phyloP scores from a whole-genome alignment of 257 asterid genomes.

The Nyctanthes arbortristis region DNA sequence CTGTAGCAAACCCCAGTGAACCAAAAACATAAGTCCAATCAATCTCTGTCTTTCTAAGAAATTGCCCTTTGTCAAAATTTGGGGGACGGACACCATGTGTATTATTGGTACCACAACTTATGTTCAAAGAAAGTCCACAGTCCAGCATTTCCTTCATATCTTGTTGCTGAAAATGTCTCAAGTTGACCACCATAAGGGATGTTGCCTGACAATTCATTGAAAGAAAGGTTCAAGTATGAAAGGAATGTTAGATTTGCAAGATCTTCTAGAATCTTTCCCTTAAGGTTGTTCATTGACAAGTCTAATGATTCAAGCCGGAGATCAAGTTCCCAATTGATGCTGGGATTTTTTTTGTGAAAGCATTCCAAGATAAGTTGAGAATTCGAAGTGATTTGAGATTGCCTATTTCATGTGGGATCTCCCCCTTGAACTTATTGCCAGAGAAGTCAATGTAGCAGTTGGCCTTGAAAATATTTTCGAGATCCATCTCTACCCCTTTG shows the following conservation, averaged over 20 bases:
- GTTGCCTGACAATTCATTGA: slow-evolving; percentile 39
- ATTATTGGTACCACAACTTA: slow-evolving; percentile 17
- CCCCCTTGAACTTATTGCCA: slow-evolving; percentile 39
- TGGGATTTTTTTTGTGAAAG: slow-evolving; percentile 42
- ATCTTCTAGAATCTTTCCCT: slow-evolving; percentile 44
- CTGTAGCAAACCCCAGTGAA: slow-evolving; percentile 34
- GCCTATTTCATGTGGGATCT: slow-evolving; percentile 36
- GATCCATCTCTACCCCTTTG: slow-evolving; percentile 38
- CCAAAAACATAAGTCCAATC: slow-evolving; percentile 31
- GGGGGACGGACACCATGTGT: neutral
- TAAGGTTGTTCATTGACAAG: slow-evolving; percentile 41
- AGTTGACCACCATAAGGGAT: slow-evolving; percentile 47
- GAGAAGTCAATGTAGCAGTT: slow-evolving; percentile 50
- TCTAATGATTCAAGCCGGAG: slow-evolving; percentile 39
- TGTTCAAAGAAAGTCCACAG: slow-evolving; percentile 50
- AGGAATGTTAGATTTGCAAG: slow-evolving; percentile 49
- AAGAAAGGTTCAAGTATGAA: slow-evolving; percentile 43
- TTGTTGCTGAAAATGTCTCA: slow-evolving; percentile 38
- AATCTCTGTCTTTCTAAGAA: neutral
- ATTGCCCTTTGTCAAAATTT: neutral
- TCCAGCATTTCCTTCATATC: slow-evolving; percentile 43
- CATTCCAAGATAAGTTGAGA: slow-evolving; percentile 45
- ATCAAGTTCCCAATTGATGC: slow-evolving; percentile 25
- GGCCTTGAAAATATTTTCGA: slow-evolving; percentile 44
- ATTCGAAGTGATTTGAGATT: slow-evolving; percentile 27